Conservation (phyloP, 345 rosid genomes). For the Cardamine resedifolia region DNA sequence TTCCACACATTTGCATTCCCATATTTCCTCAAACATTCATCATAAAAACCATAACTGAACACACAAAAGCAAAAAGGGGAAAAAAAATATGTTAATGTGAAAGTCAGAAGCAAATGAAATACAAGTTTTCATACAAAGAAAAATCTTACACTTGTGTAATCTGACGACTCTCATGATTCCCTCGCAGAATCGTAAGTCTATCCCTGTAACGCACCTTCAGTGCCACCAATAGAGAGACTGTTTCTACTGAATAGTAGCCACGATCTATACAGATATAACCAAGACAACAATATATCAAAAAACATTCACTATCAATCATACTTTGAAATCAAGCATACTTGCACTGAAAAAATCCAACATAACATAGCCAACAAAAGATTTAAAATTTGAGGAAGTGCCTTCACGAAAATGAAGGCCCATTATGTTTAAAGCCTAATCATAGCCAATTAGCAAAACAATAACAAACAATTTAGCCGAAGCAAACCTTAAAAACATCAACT, state of each 20-base stretch:
- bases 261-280: conserved; percentile 41
- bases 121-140: neutral
- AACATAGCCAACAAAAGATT: neutral
- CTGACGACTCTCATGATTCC: conserved; percentile 47
- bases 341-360: neutral
- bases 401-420: neutral
- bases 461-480: neutral
- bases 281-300: conserved; percentile 9
- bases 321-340: neutral
- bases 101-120: neutral
- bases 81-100: neutral
- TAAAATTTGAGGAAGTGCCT: neutral
- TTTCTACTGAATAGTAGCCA: conserved; percentile 43
- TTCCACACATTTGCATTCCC: conserved; percentile 94
- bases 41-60: conserved; percentile 41
- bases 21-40: conserved; percentile 42
- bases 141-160: conserved; percentile 41
- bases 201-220: conserved; percentile 42
- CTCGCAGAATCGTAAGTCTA: conserved; percentile 40
- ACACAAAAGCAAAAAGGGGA: neutral
- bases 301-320: conserved; percentile 2
- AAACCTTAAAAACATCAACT: conserved; percentile 10
- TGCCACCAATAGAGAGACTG: conserved; percentile 41
- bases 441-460: neutral
- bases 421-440: neutral